Evolutionary conservation across 495 filamentous ascomycete genomes (phyloP).

Genomic region (Viridothelium virens): DNA sequence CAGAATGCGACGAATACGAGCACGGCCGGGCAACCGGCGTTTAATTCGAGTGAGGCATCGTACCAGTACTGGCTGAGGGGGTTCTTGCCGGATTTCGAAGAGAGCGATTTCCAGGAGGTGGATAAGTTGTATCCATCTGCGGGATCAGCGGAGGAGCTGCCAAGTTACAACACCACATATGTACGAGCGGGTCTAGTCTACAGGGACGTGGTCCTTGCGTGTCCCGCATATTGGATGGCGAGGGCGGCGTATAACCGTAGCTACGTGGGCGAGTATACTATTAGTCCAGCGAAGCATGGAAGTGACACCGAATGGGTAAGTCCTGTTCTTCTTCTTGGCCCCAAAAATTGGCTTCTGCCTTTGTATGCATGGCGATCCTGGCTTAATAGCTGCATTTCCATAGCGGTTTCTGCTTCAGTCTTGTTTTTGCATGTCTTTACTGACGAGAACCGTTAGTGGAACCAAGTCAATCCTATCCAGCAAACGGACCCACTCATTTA

Average conservation of each 20-base stretch:
- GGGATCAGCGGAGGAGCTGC: constrained; percentile 40
- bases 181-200: constrained; percentile 48
- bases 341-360: background rate
- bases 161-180: constrained; percentile 41
- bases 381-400: background rate
- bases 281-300: constrained; percentile 51
- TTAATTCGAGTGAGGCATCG: constrained; percentile 40
- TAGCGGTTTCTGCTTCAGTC: constrained; percentile 14
- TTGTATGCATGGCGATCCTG: background rate
- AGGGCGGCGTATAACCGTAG: constrained; percentile 38
- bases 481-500: constrained; percentile 47
- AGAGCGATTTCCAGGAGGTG: constrained; percentile 34
- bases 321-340: constrained; percentile 1
- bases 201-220: constrained; percentile 52
- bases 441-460: constrained; percentile 40
- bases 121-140: constrained; percentile 41
- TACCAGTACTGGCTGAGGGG: constrained; percentile 47
- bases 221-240: constrained; percentile 52
- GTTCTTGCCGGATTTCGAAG: constrained; percentile 44
- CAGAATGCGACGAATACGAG: constrained; percentile 28
- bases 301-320: constrained; percentile 51
- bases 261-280: constrained; percentile 53
- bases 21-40: constrained; percentile 25
- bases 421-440: constrained; percentile 10
- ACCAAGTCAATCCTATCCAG: constrained; percentile 48